Evolutionary conservation across 257 asterid genomes (phyloP), one percentile per base, ranked within the genome.

Genomic region (Euphrasia confusa): DNA sequence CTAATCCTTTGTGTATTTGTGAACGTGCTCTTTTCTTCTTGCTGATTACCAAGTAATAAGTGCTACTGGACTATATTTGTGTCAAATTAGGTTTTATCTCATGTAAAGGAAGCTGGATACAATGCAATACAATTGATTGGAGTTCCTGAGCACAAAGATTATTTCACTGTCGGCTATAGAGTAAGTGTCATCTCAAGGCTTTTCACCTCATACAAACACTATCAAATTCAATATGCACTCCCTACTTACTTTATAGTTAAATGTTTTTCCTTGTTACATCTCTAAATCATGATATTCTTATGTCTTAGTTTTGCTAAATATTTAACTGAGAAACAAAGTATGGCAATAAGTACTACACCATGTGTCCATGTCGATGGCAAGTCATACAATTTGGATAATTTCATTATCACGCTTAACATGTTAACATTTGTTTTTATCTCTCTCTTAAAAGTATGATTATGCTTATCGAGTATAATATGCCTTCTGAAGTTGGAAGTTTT

Each of bases 31-130:
- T 59, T 75, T 13, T 57, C 60, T 62, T 32, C 45, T 49, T 35
- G 55, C 48, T 68, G 13, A 48, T 56, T 53, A 33, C 63, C 7
- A 33, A 12, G 62, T 32, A 55, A 55, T 68, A 67, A 63, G 50
- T 64, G 61, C 61, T 67, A 17, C 64, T 69, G 61, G 54, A 52
- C 32, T 58, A 53, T 15, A 15, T 50, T 15, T 21, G 60, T 68
- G 52, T 72, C 64, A 50, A 70, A 64, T 28, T 81, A 92, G 99
- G 95, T 89, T 68, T 89, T 92, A 55, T 81, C 84, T 28, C 99
- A 89, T 73, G 86, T 87, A 62, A 92, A 92, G 76, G 91, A 86
- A 75, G 88, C 97, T 60, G 97, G 99, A 63, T 92, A 92, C 84
- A 92, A 92, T 75, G 93, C 86, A 30, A 79, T 92, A 68, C 99